Base-by-base conservation (phyloP, 1,139 yeast genomes). In the Geotrichum australiense region DNA sequence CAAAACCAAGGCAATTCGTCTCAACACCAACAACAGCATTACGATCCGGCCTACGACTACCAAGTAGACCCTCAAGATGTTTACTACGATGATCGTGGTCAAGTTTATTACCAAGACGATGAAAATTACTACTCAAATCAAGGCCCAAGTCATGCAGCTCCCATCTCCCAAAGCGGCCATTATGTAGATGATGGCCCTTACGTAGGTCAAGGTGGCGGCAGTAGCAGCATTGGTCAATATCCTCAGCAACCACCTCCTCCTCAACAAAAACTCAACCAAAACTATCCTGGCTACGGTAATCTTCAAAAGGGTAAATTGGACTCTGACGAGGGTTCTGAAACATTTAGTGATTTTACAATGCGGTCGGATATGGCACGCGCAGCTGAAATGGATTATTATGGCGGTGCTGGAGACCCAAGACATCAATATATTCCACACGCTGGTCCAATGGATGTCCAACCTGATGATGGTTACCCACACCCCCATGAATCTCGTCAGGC, bases 281-380 rank as follows among this genome's bases (percentile, higher is more conserved):
- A 35, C 21, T 19, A 35, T 15, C 14, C 24, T 8, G 38, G 39
- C 31, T 50, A 47, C 39, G 46, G 42, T 25, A 46, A 45, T 12
- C 39, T 48, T 42, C 19, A 20, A 6, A 21, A 21, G n/a, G 48
- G 43, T 35, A 55, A 59, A 18, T 55, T 54, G 39, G 60, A 56
- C 25, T 56, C 64, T 29, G 69, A 63, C 48, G 64, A 59, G 34
- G 64, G 56, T 39, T 58, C 65, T 20, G 71, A 67, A 54, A 62
- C 69, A 11, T 67, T 65, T 47, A 57, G 65, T 34, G 71, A 66
- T 53, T 66, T 66, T 51, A 65, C 71, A 34, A 64, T 64, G 68
- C 16, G 31, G 10, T 65, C 70, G 24, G 68, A 63, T 45, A 58
- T 56, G 60, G 32, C 39, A 6, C 61, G 65, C 27, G 64, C 61